Evolutionary conservation across 176 grass and related monocot species (phyloP), one percentile per base, ranked within the genome.

Genomic region (Oryza punctata): DNA sequence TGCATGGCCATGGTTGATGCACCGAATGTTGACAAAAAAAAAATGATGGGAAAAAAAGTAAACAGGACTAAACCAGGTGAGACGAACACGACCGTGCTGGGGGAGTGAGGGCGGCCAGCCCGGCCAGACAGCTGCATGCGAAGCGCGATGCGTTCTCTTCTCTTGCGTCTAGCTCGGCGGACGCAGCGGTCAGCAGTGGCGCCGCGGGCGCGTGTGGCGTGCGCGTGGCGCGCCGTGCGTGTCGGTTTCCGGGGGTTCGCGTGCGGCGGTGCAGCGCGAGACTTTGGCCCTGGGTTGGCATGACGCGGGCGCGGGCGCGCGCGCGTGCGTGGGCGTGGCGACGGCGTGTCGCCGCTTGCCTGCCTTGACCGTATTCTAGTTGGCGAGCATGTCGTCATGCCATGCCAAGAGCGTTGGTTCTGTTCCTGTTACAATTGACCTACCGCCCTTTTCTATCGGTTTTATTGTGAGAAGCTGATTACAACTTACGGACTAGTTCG

Each of bases 331-430:
- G 16, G 18, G 54, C 80, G 86, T 83, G 79, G 57, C 67, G 65
- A 50, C 72, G 65, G 49, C 41, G 54, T 6, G 21, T 60, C 84
- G 60, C 84, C 77, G 84, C 77, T 81, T 60, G 45, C 67, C 73
- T 68, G 73, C 75, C 61, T 68, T 50, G 44, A 24, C 69, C 54
- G 6, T 60, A 46, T 46, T 59, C 11, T 27, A 38, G 7, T 45
- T 67, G 23, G 35, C 79, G 3, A 38, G 32, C 52, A 57, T 21
- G 52, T 57, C 52, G 52, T 57, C 37, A 38, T 38, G 37, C 37
- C 67, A 54, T 65, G 86, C 86, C 79, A 57, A 78, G 73, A 69
- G 54, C 41, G 67, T 29, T 74, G 87, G 14, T 30, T 57, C 66
- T 3, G 10, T 76, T 84, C 54, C 63, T 4, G 47, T 68, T 73